Conservation (phyloP, 1,284 basidiomycete genomes). For the Trichosporon inkin region DNA sequence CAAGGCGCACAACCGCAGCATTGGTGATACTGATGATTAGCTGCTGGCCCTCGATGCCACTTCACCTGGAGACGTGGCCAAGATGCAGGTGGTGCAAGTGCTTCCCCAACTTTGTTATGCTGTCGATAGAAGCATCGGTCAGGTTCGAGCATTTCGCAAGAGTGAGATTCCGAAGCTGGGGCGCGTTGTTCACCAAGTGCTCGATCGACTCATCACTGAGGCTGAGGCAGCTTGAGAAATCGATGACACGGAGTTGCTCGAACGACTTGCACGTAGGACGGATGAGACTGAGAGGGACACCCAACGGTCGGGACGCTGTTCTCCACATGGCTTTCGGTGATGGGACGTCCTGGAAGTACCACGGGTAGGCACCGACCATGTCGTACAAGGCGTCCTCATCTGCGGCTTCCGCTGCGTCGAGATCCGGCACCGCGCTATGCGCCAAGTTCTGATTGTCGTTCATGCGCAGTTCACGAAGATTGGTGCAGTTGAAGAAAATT, state of each 20-base stretch:
- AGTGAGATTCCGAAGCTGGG: constrained; percentile 86
- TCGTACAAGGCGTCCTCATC: constrained; percentile 19
- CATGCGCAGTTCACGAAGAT: constrained; percentile 88
- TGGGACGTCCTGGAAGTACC: constrained; percentile 15
- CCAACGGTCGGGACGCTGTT: not conserved
- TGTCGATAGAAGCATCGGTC: constrained; percentile 80
- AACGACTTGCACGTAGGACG: constrained; percentile 47
- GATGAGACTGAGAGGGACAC: not conserved
- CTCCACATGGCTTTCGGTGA: constrained; percentile 16
- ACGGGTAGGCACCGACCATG: constrained; percentile 15
- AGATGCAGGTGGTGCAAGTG: constrained; percentile 93
- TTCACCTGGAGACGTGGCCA: constrained; percentile 70
- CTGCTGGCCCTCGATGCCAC: not conserved
- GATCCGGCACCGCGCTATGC: constrained; percentile 79
- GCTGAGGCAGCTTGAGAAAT: constrained; percentile 76
- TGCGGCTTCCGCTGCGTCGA: constrained; percentile 45
- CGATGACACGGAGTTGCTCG: constrained; percentile 81
- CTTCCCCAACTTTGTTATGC: constrained; percentile 81
- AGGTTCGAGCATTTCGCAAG: constrained; percentile 83
- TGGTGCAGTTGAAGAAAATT: constrained; percentile 71
- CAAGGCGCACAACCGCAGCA: constrained; percentile 75
- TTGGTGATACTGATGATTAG: constrained; percentile 71
- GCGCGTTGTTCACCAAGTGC: constrained; percentile 80
- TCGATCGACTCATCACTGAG: constrained; percentile 87
- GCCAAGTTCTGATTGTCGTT: constrained; percentile 75